A percentile compares a stretch with the other conserved stretches of the same genome.
Evolutionary conservation across 2,329 filamentous ascomycete genomes (phyloP).

Genomic region (Triangularia verruculosa): DNA sequence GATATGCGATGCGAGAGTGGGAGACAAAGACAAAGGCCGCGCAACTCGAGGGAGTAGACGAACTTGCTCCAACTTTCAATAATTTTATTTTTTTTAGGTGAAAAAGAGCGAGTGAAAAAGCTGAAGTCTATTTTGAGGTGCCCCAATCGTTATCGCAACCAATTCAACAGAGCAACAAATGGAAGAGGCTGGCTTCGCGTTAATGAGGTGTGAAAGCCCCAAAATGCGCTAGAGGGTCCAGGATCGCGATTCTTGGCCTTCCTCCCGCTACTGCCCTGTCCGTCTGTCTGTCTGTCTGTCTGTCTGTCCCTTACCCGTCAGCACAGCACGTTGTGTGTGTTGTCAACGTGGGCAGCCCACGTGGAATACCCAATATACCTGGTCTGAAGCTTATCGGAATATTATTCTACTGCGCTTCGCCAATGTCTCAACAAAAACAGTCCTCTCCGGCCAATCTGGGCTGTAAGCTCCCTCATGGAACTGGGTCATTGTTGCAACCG

Average conservation of each 20-base stretch:
- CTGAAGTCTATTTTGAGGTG: background rate
- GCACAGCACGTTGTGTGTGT: too few relatives aligned
- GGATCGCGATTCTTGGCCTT: too few relatives aligned
- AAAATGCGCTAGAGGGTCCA: slow-evolving; percentile 11
- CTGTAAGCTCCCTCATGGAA: too few relatives aligned
- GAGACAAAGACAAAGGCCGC: background rate
- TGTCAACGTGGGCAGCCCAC: too few relatives aligned
- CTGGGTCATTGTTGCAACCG: background rate
- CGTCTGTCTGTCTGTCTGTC: too few relatives aligned
- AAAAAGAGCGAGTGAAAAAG: background rate
- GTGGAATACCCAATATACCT: too few relatives aligned
- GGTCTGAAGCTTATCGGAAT: too few relatives aligned
- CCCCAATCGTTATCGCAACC: background rate
- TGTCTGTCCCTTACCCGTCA: too few relatives aligned
- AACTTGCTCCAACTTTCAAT: background rate
- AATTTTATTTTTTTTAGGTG: too few relatives aligned
- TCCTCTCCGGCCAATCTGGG: background rate
- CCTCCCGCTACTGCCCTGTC: too few relatives aligned
- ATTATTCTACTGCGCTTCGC: too few relatives aligned
- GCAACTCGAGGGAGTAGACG: background rate
- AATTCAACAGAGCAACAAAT: background rate
- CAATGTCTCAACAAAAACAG: background rate
- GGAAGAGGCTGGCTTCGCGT: slow-evolving; percentile 1
- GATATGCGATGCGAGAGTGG: background rate
- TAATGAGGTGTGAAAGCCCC: slow-evolving; percentile 6